These are phyloP conservation scores for Termitomyces sp. DNA, from an alignment of 768 basidiomycete genomes.

Conservation along the genomic window DNA sequence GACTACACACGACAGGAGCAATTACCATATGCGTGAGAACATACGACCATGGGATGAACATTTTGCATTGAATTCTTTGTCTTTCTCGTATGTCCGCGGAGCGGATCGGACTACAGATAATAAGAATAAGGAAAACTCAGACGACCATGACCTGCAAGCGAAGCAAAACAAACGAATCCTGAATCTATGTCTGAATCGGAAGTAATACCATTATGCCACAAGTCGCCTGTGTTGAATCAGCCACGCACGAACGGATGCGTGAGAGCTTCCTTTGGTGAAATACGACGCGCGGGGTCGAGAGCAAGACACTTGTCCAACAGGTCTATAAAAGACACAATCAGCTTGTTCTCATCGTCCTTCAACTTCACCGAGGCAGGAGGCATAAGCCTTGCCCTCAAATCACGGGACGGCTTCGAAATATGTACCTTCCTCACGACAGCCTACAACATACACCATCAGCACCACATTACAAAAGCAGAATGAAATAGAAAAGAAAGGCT, in stretches of 20 bases:
- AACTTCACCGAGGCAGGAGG: constrained; percentile 73
- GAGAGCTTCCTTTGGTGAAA: constrained; percentile 88
- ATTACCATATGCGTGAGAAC: background rate
- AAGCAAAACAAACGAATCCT: background rate
- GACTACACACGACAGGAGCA: background rate
- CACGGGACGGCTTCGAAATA: constrained; percentile 76
- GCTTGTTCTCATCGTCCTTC: constrained; percentile 85
- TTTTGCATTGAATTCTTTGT: background rate
- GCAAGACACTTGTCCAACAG: constrained; percentile 86
- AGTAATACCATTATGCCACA: background rate
- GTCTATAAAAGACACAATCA: constrained; percentile 79
- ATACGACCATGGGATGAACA: background rate
- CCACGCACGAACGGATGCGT: constrained; percentile 79
- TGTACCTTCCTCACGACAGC: constrained; percentile 78
- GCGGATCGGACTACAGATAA: background rate
- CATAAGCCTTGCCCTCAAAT: constrained; percentile 78
- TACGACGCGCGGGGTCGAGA: constrained; percentile 80
- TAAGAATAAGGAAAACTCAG: background rate
- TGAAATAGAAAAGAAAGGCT: constrained; percentile 29
- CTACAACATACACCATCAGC: constrained; percentile 31
- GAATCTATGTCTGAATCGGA: background rate
- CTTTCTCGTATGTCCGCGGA: background rate
- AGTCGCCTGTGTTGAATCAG: constrained; percentile 12
- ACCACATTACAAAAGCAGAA: constrained; percentile 13
- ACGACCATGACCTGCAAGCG: background rate